phyloP scores from a whole-genome alignment of 164 flowering plant species.

The Dillenia turbinata region DNA sequence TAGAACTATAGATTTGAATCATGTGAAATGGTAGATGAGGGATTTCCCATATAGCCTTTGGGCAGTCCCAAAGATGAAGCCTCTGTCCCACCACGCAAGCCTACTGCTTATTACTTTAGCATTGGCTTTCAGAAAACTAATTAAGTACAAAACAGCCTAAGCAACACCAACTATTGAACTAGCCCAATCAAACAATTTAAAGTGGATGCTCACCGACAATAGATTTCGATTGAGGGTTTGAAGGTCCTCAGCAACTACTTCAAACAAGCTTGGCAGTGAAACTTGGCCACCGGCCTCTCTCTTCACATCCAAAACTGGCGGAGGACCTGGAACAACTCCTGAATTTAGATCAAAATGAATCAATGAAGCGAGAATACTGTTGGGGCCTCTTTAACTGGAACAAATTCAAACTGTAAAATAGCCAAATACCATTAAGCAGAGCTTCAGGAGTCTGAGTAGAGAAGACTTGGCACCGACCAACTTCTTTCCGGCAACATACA shows the following conservation, averaged over 20 bases:
- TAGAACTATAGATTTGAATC: background rate
- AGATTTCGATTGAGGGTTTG: constrained; percentile 67
- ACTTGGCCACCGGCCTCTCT: constrained; percentile 29
- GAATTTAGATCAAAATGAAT: constrained; percentile 5
- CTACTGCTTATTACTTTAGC: no score
- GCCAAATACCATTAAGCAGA: constrained; percentile 39
- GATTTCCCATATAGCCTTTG: no score
- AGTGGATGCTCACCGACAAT: constrained; percentile 50
- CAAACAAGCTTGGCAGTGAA: constrained; percentile 59
- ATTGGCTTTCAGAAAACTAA: background rate
- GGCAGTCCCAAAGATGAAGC: background rate
- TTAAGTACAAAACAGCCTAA: background rate
- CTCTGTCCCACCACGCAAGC: background rate
- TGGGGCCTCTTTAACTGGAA: background rate
- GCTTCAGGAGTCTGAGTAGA: constrained; percentile 49
- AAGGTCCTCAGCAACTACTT: constrained; percentile 82
- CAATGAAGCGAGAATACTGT: background rate
- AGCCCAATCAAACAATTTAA: background rate
- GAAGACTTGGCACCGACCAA: constrained; percentile 28
- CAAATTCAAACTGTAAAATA: background rate
- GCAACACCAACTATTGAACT: background rate
- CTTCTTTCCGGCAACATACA: constrained; percentile 19
- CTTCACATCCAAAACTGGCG: constrained; percentile 35
- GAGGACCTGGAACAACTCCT: constrained; percentile 43
- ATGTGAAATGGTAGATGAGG: background rate